Conservation (phyloP, 371 early-diverging fungal species). For the Smittium mucronatum region DNA sequence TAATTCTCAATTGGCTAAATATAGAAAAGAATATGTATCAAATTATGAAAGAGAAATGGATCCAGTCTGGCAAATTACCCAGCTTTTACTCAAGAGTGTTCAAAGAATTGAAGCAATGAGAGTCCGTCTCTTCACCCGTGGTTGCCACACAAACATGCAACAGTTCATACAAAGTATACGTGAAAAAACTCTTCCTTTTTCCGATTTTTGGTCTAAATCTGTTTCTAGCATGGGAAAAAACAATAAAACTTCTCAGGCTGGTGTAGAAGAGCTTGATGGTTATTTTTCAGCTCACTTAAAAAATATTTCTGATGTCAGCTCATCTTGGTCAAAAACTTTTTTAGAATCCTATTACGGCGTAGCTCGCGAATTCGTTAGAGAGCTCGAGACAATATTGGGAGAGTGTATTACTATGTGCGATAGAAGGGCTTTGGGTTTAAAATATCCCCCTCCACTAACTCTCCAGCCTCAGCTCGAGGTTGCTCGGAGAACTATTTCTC, state of each 20-base stretch:
- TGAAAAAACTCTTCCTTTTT: constrained; percentile 29
- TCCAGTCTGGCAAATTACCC: constrained; percentile 37
- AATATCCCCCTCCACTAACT: constrained; percentile 33
- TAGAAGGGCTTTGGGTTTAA: constrained; percentile 32
- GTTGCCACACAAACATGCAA: constrained; percentile 31
- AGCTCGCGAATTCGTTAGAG: constrained; percentile 37
- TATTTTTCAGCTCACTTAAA: constrained; percentile 39
- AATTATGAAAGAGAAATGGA: constrained; percentile 36
- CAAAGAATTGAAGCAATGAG: constrained; percentile 36
- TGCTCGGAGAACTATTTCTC: constrained; percentile 26
- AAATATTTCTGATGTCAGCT: constrained; percentile 38
- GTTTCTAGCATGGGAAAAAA: constrained; percentile 13
- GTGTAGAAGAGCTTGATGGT: constrained; percentile 41
- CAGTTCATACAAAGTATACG: constrained; percentile 35
- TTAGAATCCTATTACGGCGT: constrained; percentile 37
- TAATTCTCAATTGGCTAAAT: constrained; percentile 37
- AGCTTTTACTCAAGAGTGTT: constrained; percentile 33
- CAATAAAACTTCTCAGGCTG: constrained; percentile 24
- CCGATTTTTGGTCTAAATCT: constrained; percentile 24
- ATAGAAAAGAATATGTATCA: constrained; percentile 32
- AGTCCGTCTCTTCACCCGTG: constrained; percentile 32
- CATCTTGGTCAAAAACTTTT: constrained; percentile 34
- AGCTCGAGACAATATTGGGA: constrained; percentile 36
- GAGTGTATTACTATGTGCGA: constrained; percentile 33
- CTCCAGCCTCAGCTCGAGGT: constrained; percentile 29